Evolutionary conservation across 257 asterid species (phyloP).

Genomic region (Ajuga chamaepitys): DNA sequence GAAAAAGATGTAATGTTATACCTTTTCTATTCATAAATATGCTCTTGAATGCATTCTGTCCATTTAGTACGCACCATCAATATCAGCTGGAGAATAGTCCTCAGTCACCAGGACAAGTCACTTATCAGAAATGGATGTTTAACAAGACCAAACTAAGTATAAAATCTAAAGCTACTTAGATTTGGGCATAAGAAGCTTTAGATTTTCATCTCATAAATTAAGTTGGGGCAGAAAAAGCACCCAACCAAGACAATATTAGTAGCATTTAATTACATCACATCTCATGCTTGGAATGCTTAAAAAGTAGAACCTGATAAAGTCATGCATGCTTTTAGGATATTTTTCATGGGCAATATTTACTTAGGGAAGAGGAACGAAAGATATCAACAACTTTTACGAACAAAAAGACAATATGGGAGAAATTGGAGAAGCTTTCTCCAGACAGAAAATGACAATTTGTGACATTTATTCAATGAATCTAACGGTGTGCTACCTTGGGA

Average conservation of each 20-base stretch:
- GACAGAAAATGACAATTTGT: conserved; percentile 1
- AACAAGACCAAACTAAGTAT: neutral
- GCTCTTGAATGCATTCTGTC: too few relatives aligned
- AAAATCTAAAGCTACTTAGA: neutral
- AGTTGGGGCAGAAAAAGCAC: neutral
- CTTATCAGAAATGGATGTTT: neutral
- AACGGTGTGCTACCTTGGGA: conserved; percentile 51
- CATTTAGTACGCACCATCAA: too few relatives aligned
- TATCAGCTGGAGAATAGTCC: too few relatives aligned
- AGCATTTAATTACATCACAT: neutral
- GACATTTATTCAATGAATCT: neutral
- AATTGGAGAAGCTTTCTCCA: neutral
- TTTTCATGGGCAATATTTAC: neutral
- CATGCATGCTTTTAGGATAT: neutral
- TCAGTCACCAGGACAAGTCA: conserved; percentile 9
- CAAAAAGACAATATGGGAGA: neutral
- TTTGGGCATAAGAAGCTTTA: neutral
- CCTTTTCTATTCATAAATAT: too few relatives aligned
- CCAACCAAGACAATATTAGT: neutral
- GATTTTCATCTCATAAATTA: conserved; percentile 4
- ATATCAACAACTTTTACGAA: neutral
- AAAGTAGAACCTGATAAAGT: neutral
- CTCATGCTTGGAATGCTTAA: neutral
- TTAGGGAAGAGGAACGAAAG: neutral
- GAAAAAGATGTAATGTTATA: too few relatives aligned